These are phyloP conservation scores for Cymbopogon flexuosus DNA, from an alignment of 202 grass and related monocot genomes.

Conservation along the genomic window DNA sequence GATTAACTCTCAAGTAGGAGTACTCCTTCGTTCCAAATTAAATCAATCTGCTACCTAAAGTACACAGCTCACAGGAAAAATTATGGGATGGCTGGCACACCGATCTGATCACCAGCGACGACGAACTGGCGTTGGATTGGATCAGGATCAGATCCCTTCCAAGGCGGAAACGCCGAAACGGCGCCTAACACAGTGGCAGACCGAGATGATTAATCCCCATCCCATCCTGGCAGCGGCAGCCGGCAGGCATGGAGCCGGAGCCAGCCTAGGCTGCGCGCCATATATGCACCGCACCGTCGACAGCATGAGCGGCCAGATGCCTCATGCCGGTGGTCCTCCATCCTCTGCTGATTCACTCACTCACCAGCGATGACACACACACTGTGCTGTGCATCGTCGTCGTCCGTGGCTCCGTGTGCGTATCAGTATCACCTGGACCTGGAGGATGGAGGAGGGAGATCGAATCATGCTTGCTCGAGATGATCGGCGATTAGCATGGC, in stretches of 20 bases:
- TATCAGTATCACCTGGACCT: slow-evolving; percentile 11
- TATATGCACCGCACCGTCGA: background rate
- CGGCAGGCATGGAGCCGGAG: background rate
- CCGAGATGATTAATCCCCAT: background rate
- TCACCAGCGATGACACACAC: background rate
- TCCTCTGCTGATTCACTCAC: background rate
- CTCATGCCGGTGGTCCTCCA: slow-evolving; percentile 28
- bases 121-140: background rate
- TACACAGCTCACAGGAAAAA: background rate
- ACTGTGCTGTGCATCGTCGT: background rate
- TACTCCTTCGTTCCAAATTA: no score
- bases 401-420: background rate
- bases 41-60: no score
- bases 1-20: background rate
- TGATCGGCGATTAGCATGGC: background rate
- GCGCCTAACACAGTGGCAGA: background rate
- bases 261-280: background rate
- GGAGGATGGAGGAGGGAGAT: background rate
- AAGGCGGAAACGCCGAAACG: background rate
- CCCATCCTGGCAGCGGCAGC: background rate
- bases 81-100: no score
- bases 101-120: background rate
- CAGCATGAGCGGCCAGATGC: slow-evolving; percentile 2
- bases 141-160: background rate
- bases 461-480: background rate